phyloP scores from a whole-genome alignment of 768 basidiomycete species.

The Lactarius indigo region DNA sequence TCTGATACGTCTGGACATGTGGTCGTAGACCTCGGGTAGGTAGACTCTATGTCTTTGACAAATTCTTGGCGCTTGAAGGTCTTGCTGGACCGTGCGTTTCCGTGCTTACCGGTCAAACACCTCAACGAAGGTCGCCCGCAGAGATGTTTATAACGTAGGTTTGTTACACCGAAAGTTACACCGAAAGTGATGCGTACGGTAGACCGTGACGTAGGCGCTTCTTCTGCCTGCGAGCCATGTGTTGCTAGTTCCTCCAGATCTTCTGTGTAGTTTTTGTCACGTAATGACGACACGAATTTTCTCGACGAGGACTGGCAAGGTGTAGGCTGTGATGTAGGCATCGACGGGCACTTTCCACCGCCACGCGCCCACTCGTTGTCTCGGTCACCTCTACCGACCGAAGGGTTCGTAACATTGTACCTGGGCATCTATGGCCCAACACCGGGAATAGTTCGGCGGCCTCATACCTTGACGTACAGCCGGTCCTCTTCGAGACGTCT shows the following conservation, averaged over 20 bases:
- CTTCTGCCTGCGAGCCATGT: neutral
- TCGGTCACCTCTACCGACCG: neutral
- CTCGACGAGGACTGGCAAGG: neutral
- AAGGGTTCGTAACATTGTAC: neutral
- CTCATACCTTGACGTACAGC: neutral
- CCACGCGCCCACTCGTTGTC: neutral
- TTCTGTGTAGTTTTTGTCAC: neutral
- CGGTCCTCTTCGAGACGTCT: neutral
- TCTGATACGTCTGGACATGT: neutral
- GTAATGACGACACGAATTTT: neutral
- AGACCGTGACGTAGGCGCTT: neutral
- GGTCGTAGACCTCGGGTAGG: neutral
- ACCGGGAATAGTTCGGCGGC: neutral
- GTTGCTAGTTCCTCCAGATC: neutral
- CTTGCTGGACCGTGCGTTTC: neutral
- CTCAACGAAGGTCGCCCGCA: neutral
- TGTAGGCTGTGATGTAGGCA: neutral
- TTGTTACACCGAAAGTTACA: neutral
- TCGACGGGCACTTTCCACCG: neutral
- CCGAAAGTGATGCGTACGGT: neutral
- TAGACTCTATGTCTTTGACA: neutral
- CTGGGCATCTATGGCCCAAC: neutral
- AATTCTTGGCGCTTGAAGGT: neutral
- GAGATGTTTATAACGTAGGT: neutral
- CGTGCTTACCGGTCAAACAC: slow-evolving; percentile 8